Base-by-base conservation (phyloP, 768 basidiomycete genomes). In the Flagelloscypha sp. region DNA sequence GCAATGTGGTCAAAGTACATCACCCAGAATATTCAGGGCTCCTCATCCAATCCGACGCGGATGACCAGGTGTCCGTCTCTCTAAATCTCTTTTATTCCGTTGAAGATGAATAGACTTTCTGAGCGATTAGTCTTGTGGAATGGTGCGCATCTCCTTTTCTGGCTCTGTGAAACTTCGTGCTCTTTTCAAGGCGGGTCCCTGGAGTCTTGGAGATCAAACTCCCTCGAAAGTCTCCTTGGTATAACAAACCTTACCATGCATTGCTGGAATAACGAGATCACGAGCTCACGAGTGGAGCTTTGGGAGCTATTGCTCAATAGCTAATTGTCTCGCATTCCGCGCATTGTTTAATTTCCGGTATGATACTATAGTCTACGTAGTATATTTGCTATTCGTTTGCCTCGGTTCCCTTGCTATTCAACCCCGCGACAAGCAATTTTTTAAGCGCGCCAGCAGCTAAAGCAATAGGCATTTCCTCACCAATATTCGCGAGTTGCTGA, bases 21-120 rank as follows among this genome's bases (percentile, higher is more conserved):
- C n/a, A n/a, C n/a, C n/a, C n/a, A n/a, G n/a, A n/a, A n/a, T n/a
- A n/a, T n/a, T n/a, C n/a, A n/a, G n/a, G n/a, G n/a, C n/a, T n/a
- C n/a, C n/a, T n/a, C n/a, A 46, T 92, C 40, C 84, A 90, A 56
- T 90, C 87, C 12, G 92, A 95, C 44, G 83, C 84, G 22, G 92
- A 94, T 57, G 90, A 93, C 51, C 84, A 89, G 56, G 56, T 95
- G 86, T 87, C 56, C 48, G 67, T 42, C 31, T 19, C 16, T 19
- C n/a, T n/a, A n/a, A n/a, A n/a, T n/a, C n/a, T 29, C 30, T n/a
- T 16, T 27, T 22, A n/a, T 20, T 31, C 2, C 23, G 30, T 17
- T 4, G 16, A 23, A 30, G 33, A 35, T 47, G 35, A 48, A 38
- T 23, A 29, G 7, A 15, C 10, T 17, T 21, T 30, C 23, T 38